Percentiles rank a stretch among this genome's conserved stretches.
Evolutionary conservation across 2,329 filamentous ascomycete species (phyloP).

Genomic region (Monilinia aucupariae): DNA sequence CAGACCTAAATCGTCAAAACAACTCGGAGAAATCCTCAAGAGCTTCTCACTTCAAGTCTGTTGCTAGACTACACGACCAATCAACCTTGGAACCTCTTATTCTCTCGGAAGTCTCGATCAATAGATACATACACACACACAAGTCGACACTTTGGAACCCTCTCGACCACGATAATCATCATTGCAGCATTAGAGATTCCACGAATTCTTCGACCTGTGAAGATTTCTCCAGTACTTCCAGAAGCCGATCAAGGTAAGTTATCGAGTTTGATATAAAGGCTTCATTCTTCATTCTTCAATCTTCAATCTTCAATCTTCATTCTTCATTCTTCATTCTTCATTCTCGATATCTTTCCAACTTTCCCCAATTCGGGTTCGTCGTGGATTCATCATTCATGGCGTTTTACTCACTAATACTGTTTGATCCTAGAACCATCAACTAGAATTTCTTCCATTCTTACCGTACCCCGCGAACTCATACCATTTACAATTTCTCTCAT

Average conservation of each 20-base stretch:
- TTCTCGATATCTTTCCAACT: too few species aligned
- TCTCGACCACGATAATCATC: too few species aligned
- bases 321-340: not conserved
- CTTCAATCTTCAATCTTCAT: not conserved
- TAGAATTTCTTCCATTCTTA: slow-evolving; percentile 23
- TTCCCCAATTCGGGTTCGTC: too few species aligned
- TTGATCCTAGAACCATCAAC: slow-evolving; percentile 2
- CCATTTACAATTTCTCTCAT: slow-evolving; percentile 9
- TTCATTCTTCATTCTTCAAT: not conserved
- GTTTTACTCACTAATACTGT: not conserved
- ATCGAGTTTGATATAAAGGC: too few species aligned
- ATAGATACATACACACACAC: too few species aligned
- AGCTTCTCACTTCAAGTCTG: not conserved
- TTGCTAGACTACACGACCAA: too few species aligned
- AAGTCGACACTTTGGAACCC: too few species aligned
- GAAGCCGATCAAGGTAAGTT: not conserved
- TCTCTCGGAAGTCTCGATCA: not conserved
- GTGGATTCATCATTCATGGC: not conserved
- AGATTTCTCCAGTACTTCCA: too few species aligned
- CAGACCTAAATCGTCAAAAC: too few species aligned
- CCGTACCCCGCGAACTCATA: slow-evolving; percentile 23
- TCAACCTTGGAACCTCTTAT: not conserved
- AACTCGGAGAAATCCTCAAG: not conserved
- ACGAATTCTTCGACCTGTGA: too few species aligned
- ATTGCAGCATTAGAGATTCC: not conserved